Evolutionary conservation across 228 moss, liverwort and hornwort genomes (phyloP).

Genomic region (Sphagnum fallax): DNA sequence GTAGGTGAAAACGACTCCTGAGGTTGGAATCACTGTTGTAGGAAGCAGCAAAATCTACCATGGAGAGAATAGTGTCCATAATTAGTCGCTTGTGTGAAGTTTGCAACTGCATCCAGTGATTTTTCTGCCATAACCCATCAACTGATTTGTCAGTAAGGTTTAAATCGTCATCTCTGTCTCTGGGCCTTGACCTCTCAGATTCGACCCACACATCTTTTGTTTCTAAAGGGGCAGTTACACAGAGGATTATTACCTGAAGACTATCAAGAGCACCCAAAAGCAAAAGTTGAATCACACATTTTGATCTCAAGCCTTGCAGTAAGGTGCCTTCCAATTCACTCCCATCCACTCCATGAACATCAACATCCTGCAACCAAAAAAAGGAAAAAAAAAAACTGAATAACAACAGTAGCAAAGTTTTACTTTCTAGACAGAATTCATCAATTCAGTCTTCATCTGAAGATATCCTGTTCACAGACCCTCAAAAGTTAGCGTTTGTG

Average conservation of each 20-base stretch:
- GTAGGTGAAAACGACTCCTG: constrained; percentile 34
- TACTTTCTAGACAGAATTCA: too few species aligned
- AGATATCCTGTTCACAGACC: too few species aligned
- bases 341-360: constrained; percentile 26
- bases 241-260: constrained; percentile 28
- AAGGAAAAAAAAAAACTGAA: too few species aligned
- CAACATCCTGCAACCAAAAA: constrained; percentile 14
- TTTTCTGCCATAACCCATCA: constrained; percentile 19
- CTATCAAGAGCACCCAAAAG: constrained; percentile 40
- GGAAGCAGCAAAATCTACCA: constrained; percentile 51
- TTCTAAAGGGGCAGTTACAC: too few species aligned
- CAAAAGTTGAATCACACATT: constrained; percentile 54
- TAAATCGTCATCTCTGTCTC: too few species aligned
- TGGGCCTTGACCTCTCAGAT: too few species aligned
- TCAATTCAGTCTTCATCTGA: too few species aligned
- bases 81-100: constrained; percentile 45
- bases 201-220: too few species aligned
- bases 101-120: constrained; percentile 37
- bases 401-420: too few species aligned
- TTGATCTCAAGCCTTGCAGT: constrained; percentile 36
- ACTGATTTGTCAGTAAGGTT: too few species aligned
- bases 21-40: constrained; percentile 46
- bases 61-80: constrained; percentile 50
- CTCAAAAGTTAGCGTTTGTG: too few species aligned
- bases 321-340: constrained; percentile 45